These are phyloP conservation scores for Aspergillus chevalieri DNA, from an alignment of 2,329 filamentous ascomycete genomes.

Conservation along the genomic window DNA sequence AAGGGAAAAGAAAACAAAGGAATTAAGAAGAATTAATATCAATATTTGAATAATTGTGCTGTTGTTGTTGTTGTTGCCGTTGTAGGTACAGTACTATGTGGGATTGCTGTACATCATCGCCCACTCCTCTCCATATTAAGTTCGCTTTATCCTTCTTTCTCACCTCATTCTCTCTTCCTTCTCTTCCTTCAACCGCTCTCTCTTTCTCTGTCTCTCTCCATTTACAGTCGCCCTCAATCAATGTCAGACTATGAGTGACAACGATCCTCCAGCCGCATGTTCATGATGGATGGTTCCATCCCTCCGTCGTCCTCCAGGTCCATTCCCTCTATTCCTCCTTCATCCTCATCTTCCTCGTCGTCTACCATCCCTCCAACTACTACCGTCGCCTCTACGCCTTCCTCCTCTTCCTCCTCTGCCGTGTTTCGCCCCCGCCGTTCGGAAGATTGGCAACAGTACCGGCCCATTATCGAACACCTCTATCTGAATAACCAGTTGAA, in stretches of 20 bases:
- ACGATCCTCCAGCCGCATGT: constrained; percentile 5
- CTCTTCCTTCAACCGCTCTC: constrained; percentile 1
- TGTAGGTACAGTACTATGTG: background rate
- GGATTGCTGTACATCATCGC: background rate
- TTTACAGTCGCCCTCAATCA: background rate
- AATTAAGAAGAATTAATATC: too few relatives aligned
- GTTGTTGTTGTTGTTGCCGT: constrained; percentile 2
- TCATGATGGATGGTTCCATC: constrained; percentile 21
- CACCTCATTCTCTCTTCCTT: constrained; percentile 1
- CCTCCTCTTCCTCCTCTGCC: constrained; percentile 13
- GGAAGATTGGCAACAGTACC: constrained; percentile 33
- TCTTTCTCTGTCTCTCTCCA: background rate
- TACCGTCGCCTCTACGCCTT: constrained; percentile 8
- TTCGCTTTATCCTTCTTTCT: constrained; percentile 1
- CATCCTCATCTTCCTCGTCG: constrained; percentile 14
- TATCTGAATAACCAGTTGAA: constrained; percentile 32
- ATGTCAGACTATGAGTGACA: constrained; percentile 15
- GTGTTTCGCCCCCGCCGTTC: constrained; percentile 31
- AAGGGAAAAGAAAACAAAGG: too few relatives aligned
- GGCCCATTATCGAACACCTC: constrained; percentile 29
- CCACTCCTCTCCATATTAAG: constrained; percentile 2
- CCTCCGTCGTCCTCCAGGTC: constrained; percentile 12
- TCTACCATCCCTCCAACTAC: constrained; percentile 11
- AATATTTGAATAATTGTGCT: constrained; percentile 10
- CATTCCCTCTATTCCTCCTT: constrained; percentile 9